Percentiles rank a stretch among this genome's conserved stretches.
Evolutionary conservation across 495 filamentous ascomycete genomes (phyloP).

Genomic region (Tuber calosporum): DNA sequence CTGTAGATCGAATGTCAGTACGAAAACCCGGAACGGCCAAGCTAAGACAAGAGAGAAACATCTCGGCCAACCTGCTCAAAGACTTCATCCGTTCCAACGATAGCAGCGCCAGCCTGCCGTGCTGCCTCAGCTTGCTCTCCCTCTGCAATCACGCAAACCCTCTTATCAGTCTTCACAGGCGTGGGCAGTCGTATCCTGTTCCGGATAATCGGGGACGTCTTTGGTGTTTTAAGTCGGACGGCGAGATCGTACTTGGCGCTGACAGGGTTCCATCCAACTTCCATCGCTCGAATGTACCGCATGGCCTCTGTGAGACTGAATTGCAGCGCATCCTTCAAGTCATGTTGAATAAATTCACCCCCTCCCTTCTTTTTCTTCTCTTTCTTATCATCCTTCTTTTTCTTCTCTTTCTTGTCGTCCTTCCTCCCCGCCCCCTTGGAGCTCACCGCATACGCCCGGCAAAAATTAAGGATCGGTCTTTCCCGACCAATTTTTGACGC

Average conservation of each 20-base stretch:
- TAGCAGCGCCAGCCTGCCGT: conserved; percentile 61
- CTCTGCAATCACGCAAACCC: conserved; percentile 41
- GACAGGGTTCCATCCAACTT: conserved; percentile 72
- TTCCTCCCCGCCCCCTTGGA: conserved; percentile 43
- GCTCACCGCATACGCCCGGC: conserved; percentile 22
- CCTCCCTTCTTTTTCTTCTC: conserved; percentile 61
- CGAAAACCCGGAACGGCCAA: not conserved
- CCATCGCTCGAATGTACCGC: conserved; percentile 85
- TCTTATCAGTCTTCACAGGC: conserved; percentile 52
- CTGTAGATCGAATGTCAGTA: conserved; percentile 17
- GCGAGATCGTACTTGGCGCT: conserved; percentile 78
- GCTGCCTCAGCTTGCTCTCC: conserved; percentile 51
- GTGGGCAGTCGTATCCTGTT: conserved; percentile 83
- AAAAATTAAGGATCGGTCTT: conserved; percentile 9
- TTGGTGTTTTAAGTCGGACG: conserved; percentile 66
- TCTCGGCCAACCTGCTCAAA: conserved; percentile 52
- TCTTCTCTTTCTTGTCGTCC: conserved; percentile 53
- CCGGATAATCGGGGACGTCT: conserved; percentile 76
- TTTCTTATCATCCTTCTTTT: conserved; percentile 51
- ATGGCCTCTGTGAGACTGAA: conserved; percentile 87
- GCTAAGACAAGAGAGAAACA: not conserved
- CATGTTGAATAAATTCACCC: conserved; percentile 55
- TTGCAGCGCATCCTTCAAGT: conserved; percentile 57
- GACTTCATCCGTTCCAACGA: conserved; percentile 77
- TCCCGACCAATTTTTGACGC: conserved; percentile 2